Conservation (phyloP, 495 filamentous ascomycete species). For the Podospora sp. region DNA sequence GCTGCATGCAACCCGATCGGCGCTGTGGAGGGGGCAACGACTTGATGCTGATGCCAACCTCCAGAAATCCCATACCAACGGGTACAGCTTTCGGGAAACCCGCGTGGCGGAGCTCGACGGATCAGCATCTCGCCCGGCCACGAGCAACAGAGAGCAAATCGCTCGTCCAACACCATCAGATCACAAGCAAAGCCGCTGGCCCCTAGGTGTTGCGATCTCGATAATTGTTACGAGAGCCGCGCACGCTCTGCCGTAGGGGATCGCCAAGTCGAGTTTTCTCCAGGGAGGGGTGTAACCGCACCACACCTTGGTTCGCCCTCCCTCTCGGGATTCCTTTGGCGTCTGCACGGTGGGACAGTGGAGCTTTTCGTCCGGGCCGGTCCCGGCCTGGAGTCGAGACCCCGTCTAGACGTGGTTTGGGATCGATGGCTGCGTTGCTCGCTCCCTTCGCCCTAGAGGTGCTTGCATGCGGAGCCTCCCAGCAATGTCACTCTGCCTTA, state of each 20-base stretch:
- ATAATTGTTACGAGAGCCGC: background rate
- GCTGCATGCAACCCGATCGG: slow-evolving; percentile 24
- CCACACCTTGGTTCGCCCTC: background rate
- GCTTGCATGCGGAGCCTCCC: background rate
- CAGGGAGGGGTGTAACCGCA: background rate
- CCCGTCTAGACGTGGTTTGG: background rate
- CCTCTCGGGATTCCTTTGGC: background rate
- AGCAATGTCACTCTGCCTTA: background rate
- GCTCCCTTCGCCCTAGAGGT: background rate
- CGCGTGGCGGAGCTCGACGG: background rate
- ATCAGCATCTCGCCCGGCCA: background rate
- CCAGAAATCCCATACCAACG: slow-evolving; percentile 11
- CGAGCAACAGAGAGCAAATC: background rate
- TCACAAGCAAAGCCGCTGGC: background rate
- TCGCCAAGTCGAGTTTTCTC: background rate
- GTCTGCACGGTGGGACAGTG: background rate
- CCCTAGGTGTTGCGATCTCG: slow-evolving; percentile 8
- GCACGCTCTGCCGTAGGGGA: background rate
- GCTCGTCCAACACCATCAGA: background rate
- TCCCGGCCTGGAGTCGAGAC: background rate
- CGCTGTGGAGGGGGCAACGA: slow-evolving; percentile 2
- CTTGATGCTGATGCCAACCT: slow-evolving; percentile 15
- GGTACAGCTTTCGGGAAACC: slow-evolving; percentile 15
- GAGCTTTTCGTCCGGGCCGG: background rate
- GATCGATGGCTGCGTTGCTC: background rate